These are phyloP conservation scores for Rhodotorula diobovata DNA, from an alignment of 768 basidiomycete species.

Conservation along the genomic window DNA sequence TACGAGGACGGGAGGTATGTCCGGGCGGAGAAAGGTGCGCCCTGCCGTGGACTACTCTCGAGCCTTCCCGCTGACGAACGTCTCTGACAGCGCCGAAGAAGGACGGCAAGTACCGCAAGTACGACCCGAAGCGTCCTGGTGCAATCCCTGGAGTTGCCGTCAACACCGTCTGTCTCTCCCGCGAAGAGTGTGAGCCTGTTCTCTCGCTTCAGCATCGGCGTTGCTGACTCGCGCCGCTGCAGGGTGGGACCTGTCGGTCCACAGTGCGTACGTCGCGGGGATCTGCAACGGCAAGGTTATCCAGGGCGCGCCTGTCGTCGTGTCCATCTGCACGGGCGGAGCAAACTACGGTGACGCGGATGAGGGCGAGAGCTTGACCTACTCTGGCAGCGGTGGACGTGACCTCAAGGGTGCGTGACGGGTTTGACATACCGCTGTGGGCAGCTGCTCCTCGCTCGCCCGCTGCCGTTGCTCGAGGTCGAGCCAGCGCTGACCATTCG, in stretches of 20 bases:
- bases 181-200: not conserved
- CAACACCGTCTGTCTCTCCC: conserved; percentile 72
- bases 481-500: too few relatives aligned
- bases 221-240: too few relatives aligned
- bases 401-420: conserved; percentile 59
- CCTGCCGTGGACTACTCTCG: not conserved
- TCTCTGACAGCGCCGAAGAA: not conserved
- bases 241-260: conserved; percentile 8
- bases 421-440: not conserved
- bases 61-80: not conserved
- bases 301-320: conserved; percentile 55
- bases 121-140: conserved; percentile 62
- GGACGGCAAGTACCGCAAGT: not conserved
- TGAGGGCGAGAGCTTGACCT: conserved; percentile 40
- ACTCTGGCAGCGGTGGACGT: conserved; percentile 61
- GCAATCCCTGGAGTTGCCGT: conserved; percentile 71
- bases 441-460: too few relatives aligned
- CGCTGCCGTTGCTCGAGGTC: not conserved
- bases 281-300: conserved; percentile 58
- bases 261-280: conserved; percentile 76
- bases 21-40: not conserved
- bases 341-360: conserved; percentile 45
- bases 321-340: conserved; percentile 72
- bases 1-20: conserved; percentile 6
- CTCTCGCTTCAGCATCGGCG: too few relatives aligned